Evolutionary conservation across 2,329 filamentous ascomycete genomes (phyloP).

Genomic region (Fusarium lateritium): DNA sequence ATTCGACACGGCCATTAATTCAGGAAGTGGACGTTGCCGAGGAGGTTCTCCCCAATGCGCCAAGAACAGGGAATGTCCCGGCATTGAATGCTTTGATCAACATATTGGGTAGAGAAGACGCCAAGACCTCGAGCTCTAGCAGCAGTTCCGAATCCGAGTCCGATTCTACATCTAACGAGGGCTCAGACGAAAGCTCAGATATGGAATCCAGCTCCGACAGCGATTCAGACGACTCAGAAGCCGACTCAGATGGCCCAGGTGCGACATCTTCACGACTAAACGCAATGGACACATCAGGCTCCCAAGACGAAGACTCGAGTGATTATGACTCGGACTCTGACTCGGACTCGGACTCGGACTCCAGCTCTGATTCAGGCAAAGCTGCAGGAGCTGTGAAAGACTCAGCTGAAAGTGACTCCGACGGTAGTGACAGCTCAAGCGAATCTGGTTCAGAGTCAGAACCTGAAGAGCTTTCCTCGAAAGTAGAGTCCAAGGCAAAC

Average conservation of each 20-base stretch:
- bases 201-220: constrained; percentile 11
- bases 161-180: constrained; percentile 50
- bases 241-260: background rate
- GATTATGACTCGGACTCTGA: constrained; percentile 11
- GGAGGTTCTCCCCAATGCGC: background rate
- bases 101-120: constrained; percentile 25
- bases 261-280: background rate
- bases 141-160: constrained; percentile 50
- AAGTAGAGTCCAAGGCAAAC: constrained; percentile 32
- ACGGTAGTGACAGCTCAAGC: constrained; percentile 38
- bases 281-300: background rate
- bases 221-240: constrained; percentile 1
- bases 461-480: constrained; percentile 57
- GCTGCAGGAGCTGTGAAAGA: constrained; percentile 10
- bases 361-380: constrained; percentile 8
- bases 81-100: constrained; percentile 6
- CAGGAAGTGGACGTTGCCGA: constrained; percentile 44
- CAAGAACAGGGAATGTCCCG: background rate
- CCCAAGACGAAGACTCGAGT: constrained; percentile 25
- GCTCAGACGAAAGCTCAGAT: constrained; percentile 57
- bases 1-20: constrained; percentile 50
- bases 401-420: constrained; percentile 27
- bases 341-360: constrained; percentile 15
- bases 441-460: constrained; percentile 51
- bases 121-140: constrained; percentile 34